These are phyloP conservation scores for Mallotus repandus DNA, from an alignment of 441 rosid genomes.

Conservation along the genomic window DNA sequence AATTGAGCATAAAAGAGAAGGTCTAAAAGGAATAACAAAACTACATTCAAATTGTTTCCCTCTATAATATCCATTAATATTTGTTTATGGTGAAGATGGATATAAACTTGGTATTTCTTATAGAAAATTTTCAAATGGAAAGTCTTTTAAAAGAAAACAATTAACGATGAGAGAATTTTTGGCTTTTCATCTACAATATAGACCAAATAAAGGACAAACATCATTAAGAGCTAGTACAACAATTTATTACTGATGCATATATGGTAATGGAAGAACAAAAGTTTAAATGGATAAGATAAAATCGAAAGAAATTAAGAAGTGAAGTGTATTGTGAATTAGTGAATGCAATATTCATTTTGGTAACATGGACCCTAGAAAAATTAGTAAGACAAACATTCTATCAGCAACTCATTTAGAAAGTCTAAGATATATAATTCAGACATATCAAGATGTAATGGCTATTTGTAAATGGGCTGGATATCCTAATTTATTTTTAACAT, in stretches of 20 bases:
- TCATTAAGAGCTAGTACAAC: background rate
- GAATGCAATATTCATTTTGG: background rate
- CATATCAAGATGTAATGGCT: slow-evolving; percentile 11
- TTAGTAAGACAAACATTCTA: background rate
- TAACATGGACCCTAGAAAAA: background rate
- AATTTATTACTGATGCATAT: background rate
- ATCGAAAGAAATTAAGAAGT: background rate
- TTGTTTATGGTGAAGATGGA: no score
- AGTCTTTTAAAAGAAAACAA: no score
- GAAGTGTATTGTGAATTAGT: background rate
- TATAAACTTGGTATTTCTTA: no score
- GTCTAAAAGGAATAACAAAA: no score
- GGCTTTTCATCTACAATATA: background rate
- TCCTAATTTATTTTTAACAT: background rate
- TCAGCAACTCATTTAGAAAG: background rate
- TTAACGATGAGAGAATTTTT: no score
- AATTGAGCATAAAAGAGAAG: no score
- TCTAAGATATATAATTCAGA: slow-evolving; percentile 4
- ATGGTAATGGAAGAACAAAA: background rate
- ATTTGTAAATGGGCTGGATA: background rate
- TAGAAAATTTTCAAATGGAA: no score
- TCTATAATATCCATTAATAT: no score
- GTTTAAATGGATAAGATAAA: background rate
- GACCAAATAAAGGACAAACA: background rate
- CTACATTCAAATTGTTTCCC: no score